phyloP scores from a whole-genome alignment of 2,329 filamentous ascomycete species.

The Colletotrichum nymphaeae region DNA sequence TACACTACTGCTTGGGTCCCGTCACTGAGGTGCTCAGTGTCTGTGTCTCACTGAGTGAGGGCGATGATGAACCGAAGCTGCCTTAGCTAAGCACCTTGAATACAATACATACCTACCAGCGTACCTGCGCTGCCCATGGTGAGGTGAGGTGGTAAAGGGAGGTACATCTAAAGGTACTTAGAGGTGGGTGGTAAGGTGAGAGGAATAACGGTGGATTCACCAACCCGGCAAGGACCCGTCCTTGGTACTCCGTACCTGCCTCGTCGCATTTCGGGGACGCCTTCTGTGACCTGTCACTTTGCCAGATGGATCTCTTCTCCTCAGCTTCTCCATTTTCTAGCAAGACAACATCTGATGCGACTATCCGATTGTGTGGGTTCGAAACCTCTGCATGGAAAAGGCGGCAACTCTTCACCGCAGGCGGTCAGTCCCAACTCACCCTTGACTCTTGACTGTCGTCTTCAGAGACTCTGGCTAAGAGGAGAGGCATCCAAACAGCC shows the following conservation, averaged over 20 bases:
- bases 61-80: neutral
- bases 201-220: neutral
- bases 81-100: neutral
- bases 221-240: conserved; percentile 6
- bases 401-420: conserved; percentile 27
- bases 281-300: conserved; percentile 10
- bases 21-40: neutral
- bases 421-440: neutral
- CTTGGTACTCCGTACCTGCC: conserved; percentile 22
- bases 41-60: neutral
- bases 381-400: neutral
- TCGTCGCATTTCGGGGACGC: conserved; percentile 30
- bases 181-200: neutral
- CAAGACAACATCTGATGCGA: conserved; percentile 17
- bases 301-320: conserved; percentile 6
- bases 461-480: too few species aligned
- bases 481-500: neutral
- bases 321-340: neutral
- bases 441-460: too few species aligned
- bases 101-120: too few species aligned
- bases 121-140: too few species aligned
- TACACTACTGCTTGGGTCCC: neutral
- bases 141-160: neutral
- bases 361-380: neutral
- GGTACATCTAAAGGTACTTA: neutral